phyloP scores from a whole-genome alignment of 768 basidiomycete species.

The Lactifluus piperatus region DNA sequence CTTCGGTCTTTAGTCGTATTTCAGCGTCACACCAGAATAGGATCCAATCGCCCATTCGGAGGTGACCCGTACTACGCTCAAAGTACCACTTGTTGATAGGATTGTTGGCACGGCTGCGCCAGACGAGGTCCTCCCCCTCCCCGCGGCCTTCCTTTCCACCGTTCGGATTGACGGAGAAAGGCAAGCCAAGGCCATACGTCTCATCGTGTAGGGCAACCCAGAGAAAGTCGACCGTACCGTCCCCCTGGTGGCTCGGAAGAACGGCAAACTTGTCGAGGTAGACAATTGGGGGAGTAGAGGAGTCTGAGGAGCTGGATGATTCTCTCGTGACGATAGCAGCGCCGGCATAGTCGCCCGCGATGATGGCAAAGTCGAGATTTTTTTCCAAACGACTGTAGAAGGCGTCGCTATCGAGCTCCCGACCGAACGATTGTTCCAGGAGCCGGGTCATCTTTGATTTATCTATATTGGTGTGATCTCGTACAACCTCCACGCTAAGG shows the following conservation, averaged over 20 bases:
- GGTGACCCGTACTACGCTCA: conserved; percentile 87
- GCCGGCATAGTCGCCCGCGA: conserved; percentile 93
- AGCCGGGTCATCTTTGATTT: conserved; percentile 63
- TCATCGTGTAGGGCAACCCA: conserved; percentile 99
- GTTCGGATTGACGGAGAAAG: conserved; percentile 91
- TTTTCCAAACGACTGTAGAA: conserved; percentile 76
- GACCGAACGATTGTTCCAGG: conserved; percentile 81
- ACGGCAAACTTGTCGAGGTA: conserved; percentile 99
- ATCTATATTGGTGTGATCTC: conserved; percentile 63
- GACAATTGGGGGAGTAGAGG: conserved; percentile 46
- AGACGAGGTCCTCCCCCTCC: conserved; percentile 89
- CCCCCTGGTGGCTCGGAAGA: conserved; percentile 88
- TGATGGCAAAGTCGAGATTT: conserved; percentile 81
- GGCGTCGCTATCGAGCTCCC: conserved; percentile 54
- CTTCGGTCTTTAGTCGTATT: conserved; percentile 64
- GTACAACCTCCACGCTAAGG: conserved; percentile 75
- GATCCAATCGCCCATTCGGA: conserved; percentile 80
- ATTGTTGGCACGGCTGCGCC: conserved; percentile 89
- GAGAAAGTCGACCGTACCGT: conserved; percentile 97
- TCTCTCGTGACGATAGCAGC: conserved; percentile 86
- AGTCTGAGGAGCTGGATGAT: conserved; percentile 36
- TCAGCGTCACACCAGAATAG: conserved; percentile 99
- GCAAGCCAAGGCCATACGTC: conserved; percentile 90
- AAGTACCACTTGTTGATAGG: conserved; percentile 99
- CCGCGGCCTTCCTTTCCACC: conserved; percentile 87